Conservation (phyloP, 768 basidiomycete species). For the Fistulinella prunicolor region DNA sequence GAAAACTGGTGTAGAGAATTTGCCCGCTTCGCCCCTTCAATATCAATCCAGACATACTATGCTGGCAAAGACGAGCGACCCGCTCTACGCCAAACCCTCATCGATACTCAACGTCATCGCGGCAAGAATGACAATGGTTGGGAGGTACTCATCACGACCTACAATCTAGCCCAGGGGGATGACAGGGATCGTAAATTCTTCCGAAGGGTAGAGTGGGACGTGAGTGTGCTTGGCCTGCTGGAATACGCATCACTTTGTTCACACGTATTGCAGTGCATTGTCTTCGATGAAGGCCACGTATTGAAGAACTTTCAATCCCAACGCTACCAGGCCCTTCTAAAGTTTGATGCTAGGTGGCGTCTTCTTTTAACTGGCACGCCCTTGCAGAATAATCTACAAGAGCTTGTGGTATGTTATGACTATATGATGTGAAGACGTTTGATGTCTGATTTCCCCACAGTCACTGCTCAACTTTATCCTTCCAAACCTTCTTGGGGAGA, state of each 20-base stretch:
- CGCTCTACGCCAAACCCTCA: slow-evolving; percentile 66
- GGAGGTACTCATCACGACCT: slow-evolving; percentile 95
- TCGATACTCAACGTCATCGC: slow-evolving; percentile 51
- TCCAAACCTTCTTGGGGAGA: slow-evolving; percentile 79
- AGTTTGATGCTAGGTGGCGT: slow-evolving; percentile 85
- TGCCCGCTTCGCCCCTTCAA: slow-evolving; percentile 79
- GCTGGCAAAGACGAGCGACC: slow-evolving; percentile 86
- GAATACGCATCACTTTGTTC: not conserved
- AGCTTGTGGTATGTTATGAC: slow-evolving; percentile 65
- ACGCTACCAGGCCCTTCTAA: slow-evolving; percentile 85
- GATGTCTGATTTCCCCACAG: slow-evolving; percentile 38
- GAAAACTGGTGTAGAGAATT: slow-evolving; percentile 99
- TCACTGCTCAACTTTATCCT: slow-evolving; percentile 98
- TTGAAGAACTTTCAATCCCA: slow-evolving; percentile 98
- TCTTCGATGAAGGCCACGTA: slow-evolving; percentile 97
- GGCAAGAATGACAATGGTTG: slow-evolving; percentile 59
- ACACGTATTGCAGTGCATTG: slow-evolving; percentile 60
- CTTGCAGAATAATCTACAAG: slow-evolving; percentile 87
- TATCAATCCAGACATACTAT: slow-evolving; percentile 90
- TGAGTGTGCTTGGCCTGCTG: slow-evolving; percentile 41
- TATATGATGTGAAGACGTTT: slow-evolving; percentile 1
- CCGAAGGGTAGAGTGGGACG: slow-evolving; percentile 87
- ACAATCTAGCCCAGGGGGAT: slow-evolving; percentile 89
- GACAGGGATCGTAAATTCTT: slow-evolving; percentile 90
- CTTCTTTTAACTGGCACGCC: slow-evolving; percentile 94